Percentiles rank a stretch among this genome's conserved stretches.
Evolutionary conservation across 2,329 filamentous ascomycete species (phyloP).

Genomic region (Metarhizium humberi): DNA sequence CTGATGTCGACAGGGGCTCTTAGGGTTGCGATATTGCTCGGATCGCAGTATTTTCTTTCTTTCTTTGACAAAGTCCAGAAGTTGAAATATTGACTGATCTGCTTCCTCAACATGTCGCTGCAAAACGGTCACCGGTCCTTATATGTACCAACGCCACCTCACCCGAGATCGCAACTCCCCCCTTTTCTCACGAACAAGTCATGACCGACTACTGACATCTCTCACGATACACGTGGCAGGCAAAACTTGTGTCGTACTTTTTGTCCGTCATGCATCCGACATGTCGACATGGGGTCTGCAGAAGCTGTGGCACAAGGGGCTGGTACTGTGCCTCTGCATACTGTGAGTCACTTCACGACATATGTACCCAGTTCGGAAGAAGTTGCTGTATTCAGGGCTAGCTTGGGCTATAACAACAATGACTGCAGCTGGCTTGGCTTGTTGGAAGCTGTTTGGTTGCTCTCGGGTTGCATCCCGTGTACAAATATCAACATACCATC

Average conservation of each 20-base stretch:
- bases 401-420: neutral
- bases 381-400: neutral
- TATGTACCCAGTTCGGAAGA: neutral
- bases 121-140: neutral
- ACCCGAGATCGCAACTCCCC: neutral
- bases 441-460: neutral
- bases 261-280: neutral
- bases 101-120: neutral
- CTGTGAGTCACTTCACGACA: neutral
- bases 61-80: neutral
- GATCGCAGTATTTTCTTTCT: neutral
- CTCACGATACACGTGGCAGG: constrained; percentile 5
- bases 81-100: neutral
- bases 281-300: neutral
- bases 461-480: neutral
- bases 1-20: neutral
- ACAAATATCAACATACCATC: neutral
- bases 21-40: neutral
- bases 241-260: neutral
- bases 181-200: neutral
- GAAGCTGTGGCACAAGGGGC: neutral
- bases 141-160: neutral
- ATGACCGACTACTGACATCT: neutral
- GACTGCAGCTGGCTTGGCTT: neutral
- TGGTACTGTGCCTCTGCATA: neutral